Base-by-base conservation (phyloP, 805 yeast genomes). In the Saccharomycopsis sp. region DNA sequence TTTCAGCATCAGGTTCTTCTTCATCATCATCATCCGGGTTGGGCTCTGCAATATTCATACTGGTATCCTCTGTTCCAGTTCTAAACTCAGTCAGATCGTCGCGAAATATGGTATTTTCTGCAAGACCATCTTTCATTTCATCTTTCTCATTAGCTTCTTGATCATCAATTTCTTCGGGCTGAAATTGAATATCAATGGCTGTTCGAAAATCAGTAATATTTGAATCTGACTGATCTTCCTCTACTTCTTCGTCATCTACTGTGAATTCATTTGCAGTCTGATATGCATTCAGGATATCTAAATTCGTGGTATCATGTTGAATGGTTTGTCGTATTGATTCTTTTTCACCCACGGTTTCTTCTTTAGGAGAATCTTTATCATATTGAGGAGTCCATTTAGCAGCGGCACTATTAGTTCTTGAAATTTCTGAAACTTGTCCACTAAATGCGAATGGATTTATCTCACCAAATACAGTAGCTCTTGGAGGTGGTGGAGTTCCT, bases 361-460 rank as follows among this genome's bases (percentile, higher is more conserved):
- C n/a, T n/a, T n/a, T n/a, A n/a, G n/a, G n/a, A n/a, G n/a, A n/a
- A n/a, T n/a, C n/a, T n/a, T n/a, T n/a, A n/a, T n/a, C n/a, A n/a
- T n/a, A n/a, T n/a, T n/a, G n/a, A n/a, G n/a, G n/a, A n/a, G n/a
- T n/a, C n/a, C n/a, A n/a, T n/a, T n/a, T n/a, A n/a, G n/a, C n/a
- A n/a, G n/a, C n/a, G n/a, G n/a, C n/a, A n/a, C n/a, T n/a, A n/a
- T n/a, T n/a, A n/a, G n/a, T n/a, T n/a, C n/a, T n/a, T 27, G 31
- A 27, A 11, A n/a, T n/a, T n/a, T 27, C 13, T n/a, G 14, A 14
- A 14, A 31, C 35, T 31, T 31, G 19, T 7, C 7, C 11, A 21
- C 40, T 19, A 17, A 45, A 45, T 23, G 16, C 38, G 16, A 45
- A 40, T 22, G 48, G 48, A 37, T 45, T 36, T 16, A 45, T 40